phyloP scores from a whole-genome alignment of 495 filamentous ascomycete species.

The Penicillium turbatum region DNA sequence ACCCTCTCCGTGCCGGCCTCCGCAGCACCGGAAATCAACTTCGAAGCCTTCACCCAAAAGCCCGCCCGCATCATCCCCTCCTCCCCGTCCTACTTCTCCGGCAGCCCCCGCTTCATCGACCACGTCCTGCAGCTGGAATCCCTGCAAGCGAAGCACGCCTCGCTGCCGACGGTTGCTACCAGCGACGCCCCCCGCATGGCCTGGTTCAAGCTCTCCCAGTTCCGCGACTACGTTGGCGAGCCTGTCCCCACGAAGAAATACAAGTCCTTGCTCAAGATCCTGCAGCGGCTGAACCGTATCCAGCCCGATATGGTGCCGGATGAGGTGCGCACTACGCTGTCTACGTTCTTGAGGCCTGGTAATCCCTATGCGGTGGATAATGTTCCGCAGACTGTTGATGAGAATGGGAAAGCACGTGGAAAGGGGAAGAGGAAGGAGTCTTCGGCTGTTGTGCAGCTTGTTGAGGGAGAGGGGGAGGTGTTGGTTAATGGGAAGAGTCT shows the following conservation, averaged over 20 bases:
- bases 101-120: slow-evolving; percentile 79
- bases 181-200: slow-evolving; percentile 68
- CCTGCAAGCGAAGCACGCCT: slow-evolving; percentile 63
- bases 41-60: slow-evolving; percentile 22
- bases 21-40: slow-evolving; percentile 47
- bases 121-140: slow-evolving; percentile 67
- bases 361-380: slow-evolving; percentile 62
- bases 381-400: slow-evolving; percentile 58
- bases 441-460: slow-evolving; percentile 74
- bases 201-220: slow-evolving; percentile 78
- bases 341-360: slow-evolving; percentile 66
- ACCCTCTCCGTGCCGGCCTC: slow-evolving; percentile 1
- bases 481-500: slow-evolving; percentile 83
- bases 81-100: slow-evolving; percentile 92
- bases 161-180: slow-evolving; percentile 61
- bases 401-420: slow-evolving; percentile 68
- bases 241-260: slow-evolving; percentile 75
- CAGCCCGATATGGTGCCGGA: slow-evolving; percentile 71
- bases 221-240: slow-evolving; percentile 70
- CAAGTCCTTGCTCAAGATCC: slow-evolving; percentile 64
- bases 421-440: slow-evolving; percentile 83
- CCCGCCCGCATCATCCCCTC: slow-evolving; percentile 71
- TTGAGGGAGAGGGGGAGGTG: slow-evolving; percentile 88
- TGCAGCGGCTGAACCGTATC: slow-evolving; percentile 80
- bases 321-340: slow-evolving; percentile 59